Conservation (phyloP, 345 rosid species). For the Orychophragmus violaceus region DNA sequence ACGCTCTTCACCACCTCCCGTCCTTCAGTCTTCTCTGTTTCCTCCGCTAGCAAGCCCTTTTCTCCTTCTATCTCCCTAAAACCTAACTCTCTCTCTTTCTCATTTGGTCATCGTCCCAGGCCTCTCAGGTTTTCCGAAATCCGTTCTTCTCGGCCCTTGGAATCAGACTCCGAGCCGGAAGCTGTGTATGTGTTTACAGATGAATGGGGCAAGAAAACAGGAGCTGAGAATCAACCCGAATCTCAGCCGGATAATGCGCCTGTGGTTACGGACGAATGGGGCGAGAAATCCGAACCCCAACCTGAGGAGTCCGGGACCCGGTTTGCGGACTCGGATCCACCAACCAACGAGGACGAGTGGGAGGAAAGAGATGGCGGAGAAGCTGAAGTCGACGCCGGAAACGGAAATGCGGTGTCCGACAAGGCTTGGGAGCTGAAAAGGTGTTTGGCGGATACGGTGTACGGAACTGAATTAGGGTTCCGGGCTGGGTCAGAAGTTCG, state of each 20-base stretch:
- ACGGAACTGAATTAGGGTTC: conserved; percentile 77
- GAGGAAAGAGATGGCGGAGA: conserved; percentile 29
- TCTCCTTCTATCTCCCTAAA: conserved; percentile 2
- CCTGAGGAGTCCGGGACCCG: conserved; percentile 36
- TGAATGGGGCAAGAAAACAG: conserved; percentile 60
- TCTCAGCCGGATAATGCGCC: conserved; percentile 9
- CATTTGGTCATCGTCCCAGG: conserved; percentile 7
- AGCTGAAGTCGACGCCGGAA: conserved; percentile 29
- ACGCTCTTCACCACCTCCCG: conserved; percentile 20
- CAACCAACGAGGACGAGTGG: conserved; percentile 84
- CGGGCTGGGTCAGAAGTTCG: conserved; percentile 61
- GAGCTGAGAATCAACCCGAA: conserved; percentile 11
- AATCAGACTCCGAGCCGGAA: conserved; percentile 28
- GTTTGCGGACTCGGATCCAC: conserved; percentile 65
- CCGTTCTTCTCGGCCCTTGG: conserved; percentile 28
- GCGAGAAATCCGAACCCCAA: conserved; percentile 49
- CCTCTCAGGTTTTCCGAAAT: conserved; percentile 20
- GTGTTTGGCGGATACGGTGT: conserved; percentile 75
- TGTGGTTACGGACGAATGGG: conserved; percentile 72
- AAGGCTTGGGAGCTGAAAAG: conserved; percentile 57
- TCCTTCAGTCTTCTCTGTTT: conserved; percentile 10
- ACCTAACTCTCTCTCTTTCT: conserved; percentile 18
- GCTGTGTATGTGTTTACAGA: conserved; percentile 33
- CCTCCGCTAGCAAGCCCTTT: conserved; percentile 4
- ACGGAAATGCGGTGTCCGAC: conserved; percentile 38